Evolutionary conservation across 164 flowering plant species (phyloP).

Genomic region (Macadamia tetraphylla): DNA sequence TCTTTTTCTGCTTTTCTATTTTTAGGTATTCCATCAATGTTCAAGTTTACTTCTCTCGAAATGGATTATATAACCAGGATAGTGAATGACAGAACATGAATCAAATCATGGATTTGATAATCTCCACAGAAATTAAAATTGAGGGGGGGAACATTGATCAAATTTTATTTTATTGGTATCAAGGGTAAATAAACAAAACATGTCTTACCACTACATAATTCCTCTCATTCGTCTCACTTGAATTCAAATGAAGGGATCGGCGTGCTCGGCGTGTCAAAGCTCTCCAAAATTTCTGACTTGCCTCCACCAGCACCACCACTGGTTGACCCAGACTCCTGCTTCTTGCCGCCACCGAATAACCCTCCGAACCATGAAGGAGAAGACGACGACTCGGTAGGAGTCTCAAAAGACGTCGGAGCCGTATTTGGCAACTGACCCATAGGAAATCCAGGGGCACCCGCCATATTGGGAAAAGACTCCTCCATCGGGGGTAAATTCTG

Average conservation of each 20-base stretch:
- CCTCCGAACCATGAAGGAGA: slow-evolving; percentile 74
- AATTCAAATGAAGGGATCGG: slow-evolving; percentile 56
- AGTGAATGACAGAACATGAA: too few species aligned
- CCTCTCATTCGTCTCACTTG: slow-evolving; percentile 28
- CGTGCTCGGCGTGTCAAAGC: slow-evolving; percentile 50
- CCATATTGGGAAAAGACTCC: slow-evolving; percentile 34
- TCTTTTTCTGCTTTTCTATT: too few species aligned
- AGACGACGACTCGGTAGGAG: slow-evolving; percentile 10
- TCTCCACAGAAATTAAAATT: too few species aligned
- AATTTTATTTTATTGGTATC: too few species aligned
- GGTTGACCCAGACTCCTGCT: slow-evolving; percentile 22
- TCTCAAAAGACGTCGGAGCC: not conserved
- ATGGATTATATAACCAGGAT: too few species aligned
- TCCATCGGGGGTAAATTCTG: slow-evolving; percentile 50
- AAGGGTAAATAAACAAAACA: not conserved
- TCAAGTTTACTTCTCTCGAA: too few species aligned
- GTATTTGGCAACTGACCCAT: slow-evolving; percentile 20
- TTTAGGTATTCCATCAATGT: too few species aligned
- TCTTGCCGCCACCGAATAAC: slow-evolving; percentile 46
- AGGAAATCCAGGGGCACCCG: slow-evolving; percentile 26
- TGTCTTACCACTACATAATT: slow-evolving; percentile 3
- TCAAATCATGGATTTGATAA: too few species aligned
- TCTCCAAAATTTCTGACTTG: slow-evolving; percentile 59
- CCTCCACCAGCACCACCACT: slow-evolving; percentile 16
- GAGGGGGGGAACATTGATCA: too few species aligned